Evolutionary conservation across 2,329 filamentous ascomycete species (phyloP).

Genomic region (Alternaria arborescens): DNA sequence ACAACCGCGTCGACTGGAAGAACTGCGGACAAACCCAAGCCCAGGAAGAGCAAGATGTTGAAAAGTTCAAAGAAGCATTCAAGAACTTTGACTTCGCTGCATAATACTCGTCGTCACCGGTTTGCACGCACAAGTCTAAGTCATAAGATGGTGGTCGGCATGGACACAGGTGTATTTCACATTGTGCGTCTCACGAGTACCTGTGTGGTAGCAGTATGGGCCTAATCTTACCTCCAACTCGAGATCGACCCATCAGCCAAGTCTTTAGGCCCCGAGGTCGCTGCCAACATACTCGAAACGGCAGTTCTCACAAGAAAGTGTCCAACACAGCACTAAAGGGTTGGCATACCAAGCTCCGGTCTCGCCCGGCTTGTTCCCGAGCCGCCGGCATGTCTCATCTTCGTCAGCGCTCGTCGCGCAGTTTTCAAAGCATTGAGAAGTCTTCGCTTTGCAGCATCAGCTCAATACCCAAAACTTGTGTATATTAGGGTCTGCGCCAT

Average conservation of each 20-base stretch:
- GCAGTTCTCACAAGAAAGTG: conserved; percentile 28
- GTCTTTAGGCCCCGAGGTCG: conserved; percentile 19
- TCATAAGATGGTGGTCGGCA: not conserved
- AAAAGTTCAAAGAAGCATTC: conserved; percentile 82
- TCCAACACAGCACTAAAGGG: conserved; percentile 48
- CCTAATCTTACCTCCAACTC: not conserved
- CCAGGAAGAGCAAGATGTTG: conserved; percentile 81
- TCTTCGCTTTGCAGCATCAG: not conserved
- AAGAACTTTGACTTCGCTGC: conserved; percentile 84
- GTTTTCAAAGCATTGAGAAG: not conserved
- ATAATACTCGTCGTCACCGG: conserved; percentile 6
- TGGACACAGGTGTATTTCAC: not conserved
- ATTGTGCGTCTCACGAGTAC: not conserved
- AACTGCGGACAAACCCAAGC: conserved; percentile 79
- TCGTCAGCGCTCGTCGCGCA: not conserved
- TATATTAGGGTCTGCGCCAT: conserved; percentile 7
- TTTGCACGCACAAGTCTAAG: not conserved
- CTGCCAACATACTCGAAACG: conserved; percentile 37
- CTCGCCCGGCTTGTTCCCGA: conserved; percentile 33
- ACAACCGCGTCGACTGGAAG: conserved; percentile 82
- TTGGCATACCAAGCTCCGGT: conserved; percentile 45
- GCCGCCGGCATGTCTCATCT: not conserved
- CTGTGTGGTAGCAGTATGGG: not conserved
- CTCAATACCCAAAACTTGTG: not conserved
- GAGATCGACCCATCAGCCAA: conserved; percentile 17